Evolutionary conservation across 2,329 filamentous ascomycete species (phyloP), one percentile per base, ranked within the genome.

Genomic region (Diaporthe helianthi): DNA sequence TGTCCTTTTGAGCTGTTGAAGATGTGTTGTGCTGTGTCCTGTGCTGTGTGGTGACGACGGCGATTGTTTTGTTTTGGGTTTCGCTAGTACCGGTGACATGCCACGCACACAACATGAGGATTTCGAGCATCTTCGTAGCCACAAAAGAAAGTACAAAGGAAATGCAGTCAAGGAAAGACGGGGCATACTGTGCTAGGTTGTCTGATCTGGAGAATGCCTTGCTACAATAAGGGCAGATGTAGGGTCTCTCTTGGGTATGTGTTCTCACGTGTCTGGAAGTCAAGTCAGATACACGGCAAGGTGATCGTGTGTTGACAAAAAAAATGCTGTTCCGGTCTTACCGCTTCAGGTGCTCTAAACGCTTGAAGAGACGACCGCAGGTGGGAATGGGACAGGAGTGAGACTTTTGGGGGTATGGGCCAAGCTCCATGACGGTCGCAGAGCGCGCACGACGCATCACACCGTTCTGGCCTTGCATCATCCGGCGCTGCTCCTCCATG

Each of bases 381-480:
- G 95, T 97, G 33, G 96, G 96, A 77, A 99, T 99, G n/a, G 96
- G 96, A 84, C 96, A 99, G 2, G 95, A 98, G 82, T 99, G 96
- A 49, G 94, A 97, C 82, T 99, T 99, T 79, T 97, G 93, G 64
- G 96, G 94, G 79, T 98, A 98, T 17, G 97, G 96, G 38, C 93
- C 94, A 72, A 98, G 88, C 80, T 99, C 96, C 92, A 97, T 97
- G 81, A 97, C 92, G 4, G 96, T 98, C 65, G 96, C 95, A 74
- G 94, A 98, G 73, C 95, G 91, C 73, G 96, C 96, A 76, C 96
- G 89, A 75, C 96, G 92, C 76, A 96, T 91, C 70, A 93, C 93
- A 71, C 91, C 93, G 71, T 90, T 89, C 26, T 89, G 80, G 82
- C 92, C 83, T 83, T 90, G 82, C 88, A 93, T 84, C 84, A 91